Evolutionary conservation across 257 asterid species (phyloP), one percentile per base, ranked within the genome.

Genomic region (Orobanche coerulescens): DNA sequence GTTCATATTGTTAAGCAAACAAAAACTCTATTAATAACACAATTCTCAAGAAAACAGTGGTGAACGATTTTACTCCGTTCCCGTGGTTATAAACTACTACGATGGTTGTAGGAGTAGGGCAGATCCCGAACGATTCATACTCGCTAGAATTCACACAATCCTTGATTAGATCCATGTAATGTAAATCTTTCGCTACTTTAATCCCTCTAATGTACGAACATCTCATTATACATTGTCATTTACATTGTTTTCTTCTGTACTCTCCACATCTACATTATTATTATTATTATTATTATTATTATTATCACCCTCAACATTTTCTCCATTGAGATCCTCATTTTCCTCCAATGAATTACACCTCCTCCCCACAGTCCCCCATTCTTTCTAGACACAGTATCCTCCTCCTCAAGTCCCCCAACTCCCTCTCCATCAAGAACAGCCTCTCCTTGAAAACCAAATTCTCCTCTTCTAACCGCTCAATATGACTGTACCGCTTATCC

Each of bases 391-490:
- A 15, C 53, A 42, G 61, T 74, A 82, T 14, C 68, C 73, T 65
- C 66, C 74, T 77, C 53, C 80, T 75, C 67, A 82, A 59, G 34
- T 75, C 80, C 46, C 67, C 67, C 36, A 82, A 28, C 70, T 79
- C 89, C 40, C 73, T 75, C 70, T 79, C 84, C 78, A 82, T 70
- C 53, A 73, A 43, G 56, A 66, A 76, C 73, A 79, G 20, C 68
- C 74, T 72, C 56, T 82, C 86, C 71, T 79, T 82, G 77, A 82
- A 69, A 60, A 71, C 71, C 78, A 72, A 36, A 28, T 82, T 79
- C 55, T 79, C 89, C 47, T 79, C 86, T 50, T 82, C 86, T 57
- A 82, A 34, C 6, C 71, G 78, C 28, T 73, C 86, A 25, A 82
- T 75, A 55, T 82, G 88, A 5, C 63, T 67, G 22, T 77, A 85